Evolutionary conservation across 352 stramenopile species (phyloP).

Genomic region (Pseudoperonospora humuli): DNA sequence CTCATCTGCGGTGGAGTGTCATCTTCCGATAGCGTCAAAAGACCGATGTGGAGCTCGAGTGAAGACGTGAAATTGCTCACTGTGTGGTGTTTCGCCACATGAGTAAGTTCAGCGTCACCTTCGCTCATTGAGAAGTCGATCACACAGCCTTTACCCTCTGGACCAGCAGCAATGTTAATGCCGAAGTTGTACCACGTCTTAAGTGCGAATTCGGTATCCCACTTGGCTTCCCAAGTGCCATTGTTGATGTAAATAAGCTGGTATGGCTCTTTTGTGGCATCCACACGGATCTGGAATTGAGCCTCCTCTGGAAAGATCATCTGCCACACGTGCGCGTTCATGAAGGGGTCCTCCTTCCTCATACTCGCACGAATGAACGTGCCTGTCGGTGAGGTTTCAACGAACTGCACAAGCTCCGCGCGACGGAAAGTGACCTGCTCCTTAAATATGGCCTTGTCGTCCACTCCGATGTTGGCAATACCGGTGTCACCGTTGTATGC

Average conservation of each 20-base stretch:
- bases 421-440: slow-evolving; percentile 54
- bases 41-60: slow-evolving; percentile 61
- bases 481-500: slow-evolving; percentile 58
- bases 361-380: slow-evolving; percentile 58
- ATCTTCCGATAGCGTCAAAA: slow-evolving; percentile 59
- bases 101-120: slow-evolving; percentile 13
- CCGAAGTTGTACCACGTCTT: slow-evolving; percentile 68
- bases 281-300: slow-evolving; percentile 51
- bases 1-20: slow-evolving; percentile 41
- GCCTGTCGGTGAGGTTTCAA: slow-evolving; percentile 29
- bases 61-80: no score
- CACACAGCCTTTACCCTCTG: slow-evolving; percentile 3
- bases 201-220: slow-evolving; percentile 40
- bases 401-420: slow-evolving; percentile 56
- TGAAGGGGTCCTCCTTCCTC: slow-evolving; percentile 37
- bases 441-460: slow-evolving; percentile 9
- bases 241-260: no score
- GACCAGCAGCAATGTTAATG: slow-evolving; percentile 28
- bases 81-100: no score
- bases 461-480: slow-evolving; percentile 18
- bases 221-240: slow-evolving; percentile 39
- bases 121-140: slow-evolving; percentile 47
- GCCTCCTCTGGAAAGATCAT: slow-evolving; percentile 55
- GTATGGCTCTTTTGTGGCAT: no score
- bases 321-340: slow-evolving; percentile 46